Conservation (phyloP, 352 stramenopile genomes). For the Pythium grandisporangium region DNA sequence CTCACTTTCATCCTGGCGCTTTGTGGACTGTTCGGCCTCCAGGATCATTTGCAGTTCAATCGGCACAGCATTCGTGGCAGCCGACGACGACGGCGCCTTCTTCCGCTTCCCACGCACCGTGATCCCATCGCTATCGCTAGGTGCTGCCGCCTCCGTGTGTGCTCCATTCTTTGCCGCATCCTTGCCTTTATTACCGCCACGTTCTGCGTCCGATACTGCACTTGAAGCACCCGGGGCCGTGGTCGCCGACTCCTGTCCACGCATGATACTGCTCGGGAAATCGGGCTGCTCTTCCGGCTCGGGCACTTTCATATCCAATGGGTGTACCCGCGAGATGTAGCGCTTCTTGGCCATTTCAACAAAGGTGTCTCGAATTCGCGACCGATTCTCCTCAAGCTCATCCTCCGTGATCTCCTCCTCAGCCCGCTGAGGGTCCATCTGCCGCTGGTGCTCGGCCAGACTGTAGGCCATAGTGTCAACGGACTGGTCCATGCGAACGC, state of each 20-base stretch:
- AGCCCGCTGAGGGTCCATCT: conserved; percentile 22
- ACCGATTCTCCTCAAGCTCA: conserved; percentile 62
- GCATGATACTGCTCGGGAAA: conserved; percentile 53
- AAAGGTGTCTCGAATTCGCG: conserved; percentile 51
- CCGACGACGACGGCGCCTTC: conserved; percentile 16
- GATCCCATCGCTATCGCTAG: conserved; percentile 57
- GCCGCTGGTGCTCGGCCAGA: conserved; percentile 49
- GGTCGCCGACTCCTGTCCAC: conserved; percentile 18
- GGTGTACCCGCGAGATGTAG: conserved; percentile 81
- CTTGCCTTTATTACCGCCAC: conserved; percentile 4
- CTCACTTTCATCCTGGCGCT: conserved; percentile 38
- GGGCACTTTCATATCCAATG: conserved; percentile 64
- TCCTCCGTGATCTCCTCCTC: conserved; percentile 60
- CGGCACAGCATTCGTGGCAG: conserved; percentile 36
- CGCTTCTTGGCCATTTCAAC: conserved; percentile 86
- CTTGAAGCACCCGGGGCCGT: no score
- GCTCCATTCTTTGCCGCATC: conserved; percentile 8
- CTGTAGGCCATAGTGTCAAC: conserved; percentile 77
- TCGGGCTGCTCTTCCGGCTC: conserved; percentile 49
- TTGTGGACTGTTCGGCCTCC: conserved; percentile 51
- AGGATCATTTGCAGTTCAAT: conserved; percentile 85
- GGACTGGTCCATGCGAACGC: conserved; percentile 79
- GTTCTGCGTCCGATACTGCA: conserved; percentile 1
- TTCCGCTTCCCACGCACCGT: conserved; percentile 72
- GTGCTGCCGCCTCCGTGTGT: conserved; percentile 12